Conservation (phyloP, 2,329 filamentous ascomycete species). For the Penicillium hordei region DNA sequence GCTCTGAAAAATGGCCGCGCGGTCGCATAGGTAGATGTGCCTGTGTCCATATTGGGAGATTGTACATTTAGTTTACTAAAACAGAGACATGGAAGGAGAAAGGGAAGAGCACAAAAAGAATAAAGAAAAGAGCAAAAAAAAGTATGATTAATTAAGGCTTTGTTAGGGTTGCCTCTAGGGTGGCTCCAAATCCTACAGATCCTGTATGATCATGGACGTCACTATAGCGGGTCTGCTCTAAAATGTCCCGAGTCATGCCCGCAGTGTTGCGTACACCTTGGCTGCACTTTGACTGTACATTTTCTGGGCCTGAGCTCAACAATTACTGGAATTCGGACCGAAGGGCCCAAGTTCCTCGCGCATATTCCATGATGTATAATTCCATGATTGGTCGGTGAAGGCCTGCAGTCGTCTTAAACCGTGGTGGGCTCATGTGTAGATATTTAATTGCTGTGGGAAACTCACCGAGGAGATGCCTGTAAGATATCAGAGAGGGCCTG, state of each 20-base stretch:
- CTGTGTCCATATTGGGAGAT: not conserved
- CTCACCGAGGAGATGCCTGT: not conserved
- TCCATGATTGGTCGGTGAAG: not conserved
- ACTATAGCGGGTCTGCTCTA: constrained; percentile 7
- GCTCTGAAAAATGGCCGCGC: not conserved
- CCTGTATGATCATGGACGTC: constrained; percentile 5
- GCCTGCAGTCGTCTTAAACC: not conserved
- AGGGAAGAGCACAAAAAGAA: not conserved
- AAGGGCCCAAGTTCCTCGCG: not conserved
- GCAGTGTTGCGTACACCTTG: not conserved
- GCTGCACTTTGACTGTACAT: not conserved
- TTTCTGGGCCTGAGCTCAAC: not conserved
- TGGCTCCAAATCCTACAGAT: not conserved
- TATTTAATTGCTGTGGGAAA: not conserved
- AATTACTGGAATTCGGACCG: not conserved
- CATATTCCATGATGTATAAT: not conserved
- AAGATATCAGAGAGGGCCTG: too few relatives aligned
- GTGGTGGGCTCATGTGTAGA: too few relatives aligned
- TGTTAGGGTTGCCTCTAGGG: not conserved
- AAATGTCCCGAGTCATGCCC: not conserved
- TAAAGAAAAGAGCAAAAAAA: not conserved
- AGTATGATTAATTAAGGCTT: not conserved
- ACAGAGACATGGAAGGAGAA: not conserved
- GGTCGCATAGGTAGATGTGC: not conserved
- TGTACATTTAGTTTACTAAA: not conserved